These are phyloP conservation scores for Aureobasidium vineae DNA, from an alignment of 2,329 filamentous ascomycete genomes.

Conservation along the genomic window DNA sequence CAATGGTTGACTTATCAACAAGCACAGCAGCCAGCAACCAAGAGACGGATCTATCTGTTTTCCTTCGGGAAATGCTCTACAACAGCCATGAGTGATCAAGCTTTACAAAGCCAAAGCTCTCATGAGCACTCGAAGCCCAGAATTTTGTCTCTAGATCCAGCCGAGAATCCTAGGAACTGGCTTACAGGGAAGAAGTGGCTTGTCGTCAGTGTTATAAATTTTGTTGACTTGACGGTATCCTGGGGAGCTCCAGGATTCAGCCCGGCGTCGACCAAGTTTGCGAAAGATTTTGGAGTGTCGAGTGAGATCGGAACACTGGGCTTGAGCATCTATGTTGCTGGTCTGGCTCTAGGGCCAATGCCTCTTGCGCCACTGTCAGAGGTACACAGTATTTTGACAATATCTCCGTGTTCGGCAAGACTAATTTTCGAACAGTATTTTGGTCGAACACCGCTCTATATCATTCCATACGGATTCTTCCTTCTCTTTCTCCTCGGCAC, in stretches of 20 bases:
- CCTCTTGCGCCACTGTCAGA: constrained; percentile 18
- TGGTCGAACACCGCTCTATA: constrained; percentile 45
- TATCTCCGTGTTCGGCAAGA: not conserved
- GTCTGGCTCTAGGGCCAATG: constrained; percentile 36
- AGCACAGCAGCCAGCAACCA: not conserved
- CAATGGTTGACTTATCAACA: not conserved
- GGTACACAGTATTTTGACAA: not conserved
- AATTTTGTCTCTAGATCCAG: constrained; percentile 35
- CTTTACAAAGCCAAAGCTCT: not conserved
- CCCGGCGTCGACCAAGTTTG: constrained; percentile 45
- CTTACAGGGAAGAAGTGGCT: constrained; percentile 38
- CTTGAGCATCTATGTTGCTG: constrained; percentile 42
- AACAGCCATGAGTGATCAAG: not conserved
- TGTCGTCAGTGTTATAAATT: constrained; percentile 39
- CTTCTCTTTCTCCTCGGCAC: constrained; percentile 46
- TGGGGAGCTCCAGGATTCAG: constrained; percentile 52
- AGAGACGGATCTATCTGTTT: not conserved
- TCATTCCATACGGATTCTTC: constrained; percentile 49
- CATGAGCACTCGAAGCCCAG: constrained; percentile 8
- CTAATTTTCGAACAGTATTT: constrained; percentile 7
- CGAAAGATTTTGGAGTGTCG: constrained; percentile 42
- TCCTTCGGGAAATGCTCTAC: too few relatives aligned
- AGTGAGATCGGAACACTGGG: constrained; percentile 7
- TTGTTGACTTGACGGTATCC: constrained; percentile 31
- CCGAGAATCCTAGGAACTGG: constrained; percentile 41